Conservation (phyloP, 2,329 filamentous ascomycete species). For the Colletotrichum horii region DNA sequence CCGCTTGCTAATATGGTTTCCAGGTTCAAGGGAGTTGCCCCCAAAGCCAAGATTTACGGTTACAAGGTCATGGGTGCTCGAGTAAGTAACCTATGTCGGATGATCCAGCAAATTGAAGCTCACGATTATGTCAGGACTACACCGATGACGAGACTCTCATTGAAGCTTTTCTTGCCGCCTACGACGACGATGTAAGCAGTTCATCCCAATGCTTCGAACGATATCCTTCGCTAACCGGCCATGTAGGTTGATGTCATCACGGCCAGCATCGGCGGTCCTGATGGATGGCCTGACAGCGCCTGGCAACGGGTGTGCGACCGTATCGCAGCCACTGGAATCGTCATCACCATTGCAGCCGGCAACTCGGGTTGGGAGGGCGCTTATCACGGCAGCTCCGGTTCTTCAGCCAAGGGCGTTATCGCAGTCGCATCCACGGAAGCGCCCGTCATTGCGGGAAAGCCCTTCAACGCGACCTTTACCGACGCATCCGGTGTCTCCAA, state of each 20-base stretch:
- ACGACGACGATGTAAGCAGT: slow-evolving; percentile 7
- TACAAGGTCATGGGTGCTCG: slow-evolving; percentile 11
- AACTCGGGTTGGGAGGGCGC: slow-evolving; percentile 48
- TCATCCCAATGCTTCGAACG: too few relatives aligned
- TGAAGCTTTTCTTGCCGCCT: slow-evolving; percentile 11
- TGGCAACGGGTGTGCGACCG: slow-evolving; percentile 34
- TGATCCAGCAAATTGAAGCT: not conserved
- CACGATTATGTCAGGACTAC: not conserved
- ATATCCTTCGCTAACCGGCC: not conserved
- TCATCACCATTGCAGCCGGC: slow-evolving; percentile 46
- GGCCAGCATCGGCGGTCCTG: slow-evolving; percentile 23
- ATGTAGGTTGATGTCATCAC: slow-evolving; percentile 28
- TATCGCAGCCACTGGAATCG: slow-evolving; percentile 46
- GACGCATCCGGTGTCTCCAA: not conserved
- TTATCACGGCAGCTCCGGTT: slow-evolving; percentile 43
- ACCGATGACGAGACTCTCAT: slow-evolving; percentile 19
- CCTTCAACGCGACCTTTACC: not conserved
- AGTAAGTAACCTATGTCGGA: not conserved
- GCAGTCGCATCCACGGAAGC: slow-evolving; percentile 47
- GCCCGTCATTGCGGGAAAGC: not conserved
- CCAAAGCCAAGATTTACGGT: slow-evolving; percentile 5
- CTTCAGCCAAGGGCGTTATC: slow-evolving; percentile 45
- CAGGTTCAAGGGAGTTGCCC: slow-evolving; percentile 11
- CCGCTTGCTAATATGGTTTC: not conserved
- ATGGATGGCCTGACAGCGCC: slow-evolving; percentile 24